phyloP scores from a whole-genome alignment of 2,329 filamentous ascomycete genomes.

The Clonostachys byssicola region DNA sequence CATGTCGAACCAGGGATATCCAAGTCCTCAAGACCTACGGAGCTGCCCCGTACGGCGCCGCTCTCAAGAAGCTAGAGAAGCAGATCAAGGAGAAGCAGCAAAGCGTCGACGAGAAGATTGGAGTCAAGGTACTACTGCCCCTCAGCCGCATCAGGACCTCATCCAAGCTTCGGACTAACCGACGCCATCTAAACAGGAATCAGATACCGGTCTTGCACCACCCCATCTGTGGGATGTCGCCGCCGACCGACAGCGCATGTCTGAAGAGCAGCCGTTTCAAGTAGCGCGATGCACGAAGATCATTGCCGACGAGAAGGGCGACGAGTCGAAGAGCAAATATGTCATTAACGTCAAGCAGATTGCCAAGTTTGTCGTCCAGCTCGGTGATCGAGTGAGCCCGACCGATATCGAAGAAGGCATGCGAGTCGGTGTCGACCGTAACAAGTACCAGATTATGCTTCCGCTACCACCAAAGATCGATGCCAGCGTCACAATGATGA shows the following conservation, averaged over 20 bases:
- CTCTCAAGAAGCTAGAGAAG: slow-evolving; percentile 96
- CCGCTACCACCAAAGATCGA: slow-evolving; percentile 98
- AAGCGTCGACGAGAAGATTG: slow-evolving; percentile 98
- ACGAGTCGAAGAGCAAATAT: slow-evolving; percentile 98
- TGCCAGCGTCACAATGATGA: slow-evolving; percentile 99
- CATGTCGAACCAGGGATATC: slow-evolving; percentile 70
- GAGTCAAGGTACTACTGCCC: slow-evolving; percentile 57
- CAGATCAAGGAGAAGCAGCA: slow-evolving; percentile 99
- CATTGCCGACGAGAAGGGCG: slow-evolving; percentile 89
- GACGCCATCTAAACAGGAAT: slow-evolving; percentile 65
- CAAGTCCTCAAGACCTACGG: slow-evolving; percentile 99
- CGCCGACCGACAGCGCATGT: slow-evolving; percentile 97
- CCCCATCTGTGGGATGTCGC: slow-evolving; percentile 99
- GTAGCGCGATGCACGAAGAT: slow-evolving; percentile 99
- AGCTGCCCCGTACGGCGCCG: slow-evolving; percentile 88
- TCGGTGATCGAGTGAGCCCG: slow-evolving; percentile 92
- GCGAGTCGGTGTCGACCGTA: slow-evolving; percentile 95
- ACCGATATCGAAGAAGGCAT: slow-evolving; percentile 99
- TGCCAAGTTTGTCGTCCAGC: slow-evolving; percentile 97
- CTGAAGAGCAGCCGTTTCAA: slow-evolving; percentile 95
- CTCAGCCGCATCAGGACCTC: not conserved
- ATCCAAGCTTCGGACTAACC: slow-evolving; percentile 3
- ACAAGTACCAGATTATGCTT: slow-evolving; percentile 98
- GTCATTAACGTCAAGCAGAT: slow-evolving; percentile 99
- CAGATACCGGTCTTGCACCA: slow-evolving; percentile 94